Conservation (phyloP, 1,284 basidiomycete species). For the Rhodotorula sp. region DNA sequence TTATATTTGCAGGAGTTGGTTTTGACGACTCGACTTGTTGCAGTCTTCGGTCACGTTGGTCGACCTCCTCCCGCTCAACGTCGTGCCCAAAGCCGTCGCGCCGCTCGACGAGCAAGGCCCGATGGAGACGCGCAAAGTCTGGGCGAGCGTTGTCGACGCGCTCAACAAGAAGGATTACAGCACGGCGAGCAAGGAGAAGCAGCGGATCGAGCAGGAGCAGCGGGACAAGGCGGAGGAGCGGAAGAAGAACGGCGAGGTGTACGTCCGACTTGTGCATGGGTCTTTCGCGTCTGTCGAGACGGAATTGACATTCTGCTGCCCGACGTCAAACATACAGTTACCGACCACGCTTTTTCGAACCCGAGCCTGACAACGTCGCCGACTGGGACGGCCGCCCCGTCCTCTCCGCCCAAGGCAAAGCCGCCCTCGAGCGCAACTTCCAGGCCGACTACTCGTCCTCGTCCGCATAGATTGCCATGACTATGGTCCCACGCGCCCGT, state of each 20-base stretch:
- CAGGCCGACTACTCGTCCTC: conserved; percentile 21
- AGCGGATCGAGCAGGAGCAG: conserved; percentile 84
- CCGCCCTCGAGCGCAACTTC: conserved; percentile 48
- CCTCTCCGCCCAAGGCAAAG: conserved; percentile 59
- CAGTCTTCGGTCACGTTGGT: conserved; percentile 59
- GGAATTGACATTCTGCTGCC: background rate
- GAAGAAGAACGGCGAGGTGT: conserved; percentile 74
- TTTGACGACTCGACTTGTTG: no score
- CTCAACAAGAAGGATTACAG: conserved; percentile 79
- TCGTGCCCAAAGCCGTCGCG: conserved; percentile 81
- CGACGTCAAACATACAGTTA: conserved; percentile 58
- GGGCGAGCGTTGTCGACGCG: conserved; percentile 77
- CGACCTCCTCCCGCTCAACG: conserved; percentile 69
- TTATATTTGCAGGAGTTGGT: no score
- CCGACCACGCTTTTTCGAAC: conserved; percentile 74
- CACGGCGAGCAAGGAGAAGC: conserved; percentile 76
- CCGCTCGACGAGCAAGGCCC: conserved; percentile 74
- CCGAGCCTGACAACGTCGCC: conserved; percentile 51
- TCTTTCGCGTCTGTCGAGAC: background rate
- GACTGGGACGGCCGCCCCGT: conserved; percentile 69
- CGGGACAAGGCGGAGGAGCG: conserved; percentile 78
- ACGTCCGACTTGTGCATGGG: conserved; percentile 51
- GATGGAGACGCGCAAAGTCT: conserved; percentile 81
- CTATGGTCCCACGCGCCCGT: no score
- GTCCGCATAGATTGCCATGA: no score